These are phyloP conservation scores for Piper longum DNA, from an alignment of 164 flowering plant genomes.

Conservation along the genomic window DNA sequence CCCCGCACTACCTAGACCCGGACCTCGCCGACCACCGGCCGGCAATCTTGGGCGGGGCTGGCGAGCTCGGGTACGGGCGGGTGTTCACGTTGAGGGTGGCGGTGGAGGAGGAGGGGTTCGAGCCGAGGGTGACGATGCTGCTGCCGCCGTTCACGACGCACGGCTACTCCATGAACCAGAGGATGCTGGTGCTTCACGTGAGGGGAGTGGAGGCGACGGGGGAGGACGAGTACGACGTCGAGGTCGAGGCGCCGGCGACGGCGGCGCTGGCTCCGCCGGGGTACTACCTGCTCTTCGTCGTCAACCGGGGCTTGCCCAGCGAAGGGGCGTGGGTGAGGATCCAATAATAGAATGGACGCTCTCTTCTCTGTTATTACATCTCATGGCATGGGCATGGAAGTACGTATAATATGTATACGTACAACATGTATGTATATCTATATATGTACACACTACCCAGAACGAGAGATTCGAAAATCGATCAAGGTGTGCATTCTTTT, in stretches of 20 bases:
- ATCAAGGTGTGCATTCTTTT: too few relatives aligned
- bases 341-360: slow-evolving; percentile 3
- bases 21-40: slow-evolving; percentile 16
- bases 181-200: slow-evolving; percentile 30
- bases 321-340: slow-evolving; percentile 34
- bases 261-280: slow-evolving; percentile 40
- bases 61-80: slow-evolving; percentile 18
- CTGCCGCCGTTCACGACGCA: slow-evolving; percentile 77
- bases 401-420: too few relatives aligned
- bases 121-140: slow-evolving; percentile 38
- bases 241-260: slow-evolving; percentile 15
- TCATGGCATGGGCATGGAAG: too few relatives aligned
- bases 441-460: too few relatives aligned
- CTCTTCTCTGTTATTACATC: too few relatives aligned
- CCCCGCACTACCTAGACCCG: slow-evolving; percentile 63
- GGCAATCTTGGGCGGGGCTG: not conserved
- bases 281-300: slow-evolving; percentile 41
- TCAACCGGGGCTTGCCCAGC: slow-evolving; percentile 41
- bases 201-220: not conserved
- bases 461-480: too few relatives aligned
- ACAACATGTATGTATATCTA: too few relatives aligned
- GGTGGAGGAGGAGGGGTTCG: not conserved
- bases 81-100: slow-evolving; percentile 14
- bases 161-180: slow-evolving; percentile 58
- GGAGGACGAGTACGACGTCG: slow-evolving; percentile 5